Percentiles rank a stretch among this genome's conserved stretches.
Evolutionary conservation across 2,329 filamentous ascomycete genomes (phyloP).

Genomic region (Neonectria magnoliae): DNA sequence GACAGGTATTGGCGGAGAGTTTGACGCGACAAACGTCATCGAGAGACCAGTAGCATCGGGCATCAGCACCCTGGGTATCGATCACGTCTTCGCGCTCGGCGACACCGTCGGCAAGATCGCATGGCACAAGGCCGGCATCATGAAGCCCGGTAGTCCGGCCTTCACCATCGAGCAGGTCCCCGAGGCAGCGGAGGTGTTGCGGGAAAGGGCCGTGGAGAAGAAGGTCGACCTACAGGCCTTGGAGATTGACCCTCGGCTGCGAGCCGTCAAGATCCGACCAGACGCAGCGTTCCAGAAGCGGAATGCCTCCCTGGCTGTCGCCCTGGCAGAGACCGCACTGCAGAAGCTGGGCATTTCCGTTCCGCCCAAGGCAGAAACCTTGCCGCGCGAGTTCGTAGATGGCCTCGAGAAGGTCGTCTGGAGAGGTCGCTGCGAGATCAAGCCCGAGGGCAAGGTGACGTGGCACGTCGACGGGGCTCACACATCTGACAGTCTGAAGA

Average conservation of each 20-base stretch:
- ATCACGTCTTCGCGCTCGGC: conserved; percentile 73
- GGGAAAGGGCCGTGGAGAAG: conserved; percentile 63
- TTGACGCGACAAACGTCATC: conserved; percentile 75
- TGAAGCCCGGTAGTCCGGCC: conserved; percentile 67
- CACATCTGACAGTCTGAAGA: conserved; percentile 86
- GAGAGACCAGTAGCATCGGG: conserved; percentile 66
- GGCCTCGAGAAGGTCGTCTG: conserved; percentile 81
- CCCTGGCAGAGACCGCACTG: conserved; percentile 62
- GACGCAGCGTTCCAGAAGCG: conserved; percentile 67
- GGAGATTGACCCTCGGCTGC: conserved; percentile 56
- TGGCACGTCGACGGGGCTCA: conserved; percentile 97
- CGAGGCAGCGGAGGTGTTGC: conserved; percentile 57
- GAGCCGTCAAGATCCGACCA: conserved; percentile 59
- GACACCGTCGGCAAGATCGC: conserved; percentile 72
- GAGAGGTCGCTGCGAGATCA: conserved; percentile 80
- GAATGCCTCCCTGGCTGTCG: conserved; percentile 65
- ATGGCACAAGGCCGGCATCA: conserved; percentile 79
- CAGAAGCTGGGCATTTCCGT: conserved; percentile 53
- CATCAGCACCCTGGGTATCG: conserved; percentile 74
- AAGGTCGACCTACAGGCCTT: conserved; percentile 58
- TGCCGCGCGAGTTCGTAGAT: conserved; percentile 73
- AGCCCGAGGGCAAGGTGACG: conserved; percentile 63
- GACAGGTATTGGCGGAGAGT: conserved; percentile 74
- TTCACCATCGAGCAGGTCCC: conserved; percentile 66
- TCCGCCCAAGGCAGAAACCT: conserved; percentile 35